Evolutionary conservation across 2,329 filamentous ascomycete genomes (phyloP).

Genomic region (Hypoxylon sp.): DNA sequence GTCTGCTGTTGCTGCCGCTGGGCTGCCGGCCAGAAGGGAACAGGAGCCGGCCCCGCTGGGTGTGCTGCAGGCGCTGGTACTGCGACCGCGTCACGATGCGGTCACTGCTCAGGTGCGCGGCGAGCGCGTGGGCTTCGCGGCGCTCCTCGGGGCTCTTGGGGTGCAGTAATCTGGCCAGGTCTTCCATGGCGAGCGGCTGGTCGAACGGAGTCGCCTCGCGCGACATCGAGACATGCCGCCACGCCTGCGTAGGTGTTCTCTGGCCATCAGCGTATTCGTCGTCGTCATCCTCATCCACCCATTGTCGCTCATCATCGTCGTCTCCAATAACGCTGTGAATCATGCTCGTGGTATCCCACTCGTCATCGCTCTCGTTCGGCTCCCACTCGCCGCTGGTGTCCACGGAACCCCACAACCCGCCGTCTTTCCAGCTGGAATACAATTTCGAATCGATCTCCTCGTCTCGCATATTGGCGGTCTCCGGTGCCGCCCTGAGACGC

Average conservation of each 20-base stretch:
- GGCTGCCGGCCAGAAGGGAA: slow-evolving; percentile 53
- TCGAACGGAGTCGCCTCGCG: slow-evolving; percentile 68
- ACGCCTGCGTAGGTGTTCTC: slow-evolving; percentile 76
- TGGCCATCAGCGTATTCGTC: slow-evolving; percentile 58
- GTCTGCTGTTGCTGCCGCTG: slow-evolving; percentile 45
- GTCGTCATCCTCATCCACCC: slow-evolving; percentile 51
- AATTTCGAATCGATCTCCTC: slow-evolving; percentile 74
- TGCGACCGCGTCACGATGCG: slow-evolving; percentile 82
- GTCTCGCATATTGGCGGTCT: slow-evolving; percentile 60
- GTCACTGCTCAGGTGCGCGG: slow-evolving; percentile 77
- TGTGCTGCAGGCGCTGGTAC: slow-evolving; percentile 72
- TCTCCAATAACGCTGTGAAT: slow-evolving; percentile 59
- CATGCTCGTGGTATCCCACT: slow-evolving; percentile 81
- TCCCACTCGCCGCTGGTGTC: slow-evolving; percentile 83
- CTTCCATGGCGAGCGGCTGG: slow-evolving; percentile 68
- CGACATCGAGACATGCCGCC: slow-evolving; percentile 51
- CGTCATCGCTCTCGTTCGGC: slow-evolving; percentile 61
- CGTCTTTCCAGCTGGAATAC: slow-evolving; percentile 84
- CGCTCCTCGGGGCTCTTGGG: slow-evolving; percentile 79
- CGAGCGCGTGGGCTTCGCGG: slow-evolving; percentile 81
- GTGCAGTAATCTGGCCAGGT: slow-evolving; percentile 82
- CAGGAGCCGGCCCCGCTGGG: slow-evolving; percentile 74
- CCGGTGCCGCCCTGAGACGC: slow-evolving; percentile 55
- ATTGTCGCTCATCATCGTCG: slow-evolving; percentile 58
- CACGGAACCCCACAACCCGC: slow-evolving; percentile 83